Evolutionary conservation across 2,329 filamentous ascomycete genomes (phyloP).

Genomic region (Pseudogymnoascus sp.): DNA sequence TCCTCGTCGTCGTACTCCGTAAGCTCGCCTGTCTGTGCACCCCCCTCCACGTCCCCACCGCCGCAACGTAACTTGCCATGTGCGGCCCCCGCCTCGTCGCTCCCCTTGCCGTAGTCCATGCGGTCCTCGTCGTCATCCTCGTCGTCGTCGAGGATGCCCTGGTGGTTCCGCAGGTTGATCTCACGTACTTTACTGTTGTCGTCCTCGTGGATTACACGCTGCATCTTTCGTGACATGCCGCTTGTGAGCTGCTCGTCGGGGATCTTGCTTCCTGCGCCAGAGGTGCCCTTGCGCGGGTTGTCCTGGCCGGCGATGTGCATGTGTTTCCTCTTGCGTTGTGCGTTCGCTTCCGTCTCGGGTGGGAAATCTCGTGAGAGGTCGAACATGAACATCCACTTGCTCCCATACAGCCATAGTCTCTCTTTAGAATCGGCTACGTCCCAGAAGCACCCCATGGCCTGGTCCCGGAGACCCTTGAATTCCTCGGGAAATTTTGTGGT

Average conservation of each 20-base stretch:
- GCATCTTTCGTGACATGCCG: conserved; percentile 31
- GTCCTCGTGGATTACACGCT: conserved; percentile 32
- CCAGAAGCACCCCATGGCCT: conserved; percentile 80
- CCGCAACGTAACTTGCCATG: conserved; percentile 8
- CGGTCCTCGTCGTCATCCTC: conserved; percentile 26
- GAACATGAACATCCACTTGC: conserved; percentile 84
- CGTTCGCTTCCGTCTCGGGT: conserved; percentile 27
- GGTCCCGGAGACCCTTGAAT: conserved; percentile 66
- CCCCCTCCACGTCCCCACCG: conserved; percentile 12
- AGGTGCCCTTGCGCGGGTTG: conserved; percentile 30
- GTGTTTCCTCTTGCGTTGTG: conserved; percentile 23
- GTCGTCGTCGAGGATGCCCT: conserved; percentile 30
- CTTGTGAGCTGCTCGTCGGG: conserved; percentile 26
- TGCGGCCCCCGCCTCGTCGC: conserved; percentile 18
- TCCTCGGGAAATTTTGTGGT: conserved; percentile 63
- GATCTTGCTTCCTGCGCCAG: conserved; percentile 47
- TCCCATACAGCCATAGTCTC: conserved; percentile 80
- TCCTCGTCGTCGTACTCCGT: conserved; percentile 25
- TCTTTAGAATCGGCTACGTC: conserved; percentile 49
- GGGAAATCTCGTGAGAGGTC: conserved; percentile 65
- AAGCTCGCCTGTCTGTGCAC: conserved; percentile 17
- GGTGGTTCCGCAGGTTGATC: conserved; percentile 9
- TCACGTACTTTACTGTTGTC: conserved; percentile 27
- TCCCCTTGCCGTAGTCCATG: conserved; percentile 29
- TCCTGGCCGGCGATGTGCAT: conserved; percentile 10